phyloP scores from a whole-genome alignment of 2,329 filamentous ascomycete genomes.

The Talaromyces sp. region DNA sequence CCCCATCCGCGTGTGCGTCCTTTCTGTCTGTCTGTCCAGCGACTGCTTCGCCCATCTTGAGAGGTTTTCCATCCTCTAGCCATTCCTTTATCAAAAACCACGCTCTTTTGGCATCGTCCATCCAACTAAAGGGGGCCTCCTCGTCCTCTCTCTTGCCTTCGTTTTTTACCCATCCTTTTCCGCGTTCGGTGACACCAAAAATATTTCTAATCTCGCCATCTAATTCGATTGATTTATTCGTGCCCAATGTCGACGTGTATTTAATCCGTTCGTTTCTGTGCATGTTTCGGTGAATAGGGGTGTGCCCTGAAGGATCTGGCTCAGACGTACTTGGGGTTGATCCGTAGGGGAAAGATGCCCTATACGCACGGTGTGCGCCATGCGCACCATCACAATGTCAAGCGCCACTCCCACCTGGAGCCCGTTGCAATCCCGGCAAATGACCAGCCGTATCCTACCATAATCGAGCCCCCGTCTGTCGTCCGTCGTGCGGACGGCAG shows the following conservation, averaged over 20 bases:
- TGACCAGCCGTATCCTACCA: slow-evolving; percentile 20
- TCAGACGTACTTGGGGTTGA: not conserved
- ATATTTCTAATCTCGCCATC: not conserved
- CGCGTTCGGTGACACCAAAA: not conserved
- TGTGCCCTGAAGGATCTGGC: not conserved
- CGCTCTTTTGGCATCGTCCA: not conserved
- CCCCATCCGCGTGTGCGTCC: not conserved
- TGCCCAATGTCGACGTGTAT: not conserved
- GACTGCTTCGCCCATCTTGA: not conserved
- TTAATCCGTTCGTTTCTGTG: not conserved
- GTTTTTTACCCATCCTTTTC: not conserved
- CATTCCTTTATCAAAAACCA: slow-evolving; percentile 6
- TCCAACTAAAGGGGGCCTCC: not conserved
- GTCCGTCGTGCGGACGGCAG: slow-evolving; percentile 14
- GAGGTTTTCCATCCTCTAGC: slow-evolving; percentile 1
- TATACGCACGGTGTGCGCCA: slow-evolving; percentile 18
- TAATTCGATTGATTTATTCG: not conserved
- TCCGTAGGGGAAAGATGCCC: slow-evolving; percentile 18
- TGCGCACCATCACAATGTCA: slow-evolving; percentile 6
- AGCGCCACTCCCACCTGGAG: slow-evolving; percentile 17
- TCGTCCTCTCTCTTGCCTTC: not conserved
- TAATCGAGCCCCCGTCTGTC: slow-evolving; percentile 23
- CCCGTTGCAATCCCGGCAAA: slow-evolving; percentile 20
- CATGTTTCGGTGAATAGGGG: not conserved
- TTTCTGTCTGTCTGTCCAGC: slow-evolving; percentile 1